Conservation (phyloP, 805 yeast genomes). For the Saccharomycopsis sp. region DNA sequence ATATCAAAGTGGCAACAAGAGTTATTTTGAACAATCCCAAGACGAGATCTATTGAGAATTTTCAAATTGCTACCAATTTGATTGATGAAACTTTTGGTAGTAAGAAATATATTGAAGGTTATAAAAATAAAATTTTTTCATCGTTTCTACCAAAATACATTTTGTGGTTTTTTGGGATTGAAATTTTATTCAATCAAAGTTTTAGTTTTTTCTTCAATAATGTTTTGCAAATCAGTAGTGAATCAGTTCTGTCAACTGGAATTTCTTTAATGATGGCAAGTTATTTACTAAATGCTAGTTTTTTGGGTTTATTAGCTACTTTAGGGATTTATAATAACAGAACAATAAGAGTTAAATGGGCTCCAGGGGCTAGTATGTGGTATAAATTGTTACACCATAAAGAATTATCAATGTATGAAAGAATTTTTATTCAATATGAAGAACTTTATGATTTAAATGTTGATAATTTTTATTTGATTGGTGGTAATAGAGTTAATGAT, state of each 20-base stretch:
- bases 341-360: slow-evolving; percentile 22
- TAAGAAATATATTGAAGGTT: slow-evolving; percentile 4
- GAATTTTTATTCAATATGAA: slow-evolving; percentile 31
- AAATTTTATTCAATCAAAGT: slow-evolving; percentile 1
- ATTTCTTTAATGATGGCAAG: slow-evolving; percentile 18
- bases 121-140: slow-evolving; percentile 8
- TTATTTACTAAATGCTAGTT: slow-evolving; percentile 16
- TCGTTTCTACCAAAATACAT: slow-evolving; percentile 13
- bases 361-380: slow-evolving; percentile 25
- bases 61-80: slow-evolving; percentile 14
- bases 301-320: slow-evolving; percentile 10
- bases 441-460: slow-evolving; percentile 33
- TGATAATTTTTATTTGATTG: slow-evolving; percentile 27
- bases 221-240: slow-evolving; percentile 6
- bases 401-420: slow-evolving; percentile 26
- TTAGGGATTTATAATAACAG: slow-evolving; percentile 13
- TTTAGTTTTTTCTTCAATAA: slow-evolving; percentile 5
- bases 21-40: slow-evolving; percentile 12
- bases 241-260: slow-evolving; percentile 6
- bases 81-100: slow-evolving; percentile 13
- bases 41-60: slow-evolving; percentile 11
- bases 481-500: slow-evolving; percentile 2
- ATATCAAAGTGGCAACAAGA: slow-evolving; percentile 14
- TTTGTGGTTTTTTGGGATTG: slow-evolving; percentile 7
- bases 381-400: slow-evolving; percentile 25